Percentiles rank a stretch among this genome's conserved stretches.
phyloP scores from a whole-genome alignment of 805 yeast genomes.

The Cyberlindnera mrakii region DNA sequence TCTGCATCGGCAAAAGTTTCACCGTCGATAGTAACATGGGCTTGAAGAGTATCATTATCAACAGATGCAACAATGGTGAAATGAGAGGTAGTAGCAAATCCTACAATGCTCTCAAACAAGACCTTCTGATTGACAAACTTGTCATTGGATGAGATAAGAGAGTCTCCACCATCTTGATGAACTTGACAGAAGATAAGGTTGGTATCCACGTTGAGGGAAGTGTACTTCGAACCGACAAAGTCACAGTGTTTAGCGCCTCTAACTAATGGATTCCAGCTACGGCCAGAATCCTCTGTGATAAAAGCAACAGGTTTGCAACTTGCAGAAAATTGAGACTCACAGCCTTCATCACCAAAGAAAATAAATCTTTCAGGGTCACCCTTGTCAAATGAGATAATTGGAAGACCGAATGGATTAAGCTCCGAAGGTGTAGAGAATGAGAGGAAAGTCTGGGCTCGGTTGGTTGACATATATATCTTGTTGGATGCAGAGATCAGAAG shows the following conservation, averaged over 20 bases:
- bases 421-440: slow-evolving; percentile 37
- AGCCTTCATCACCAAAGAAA: slow-evolving; percentile 58
- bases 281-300: slow-evolving; percentile 62
- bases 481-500: slow-evolving; percentile 12
- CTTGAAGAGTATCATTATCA: slow-evolving; percentile 47
- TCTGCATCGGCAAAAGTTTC: slow-evolving; percentile 65
- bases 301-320: slow-evolving; percentile 53
- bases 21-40: slow-evolving; percentile 80
- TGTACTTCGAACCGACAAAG: slow-evolving; percentile 46
- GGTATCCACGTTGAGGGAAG: slow-evolving; percentile 34
- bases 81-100: slow-evolving; percentile 66
- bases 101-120: slow-evolving; percentile 56
- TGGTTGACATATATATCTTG: slow-evolving; percentile 46
- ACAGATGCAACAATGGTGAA: slow-evolving; percentile 68
- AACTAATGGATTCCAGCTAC: slow-evolving; percentile 45
- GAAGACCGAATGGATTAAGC: slow-evolving; percentile 42
- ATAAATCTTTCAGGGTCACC: slow-evolving; percentile 47
- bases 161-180: slow-evolving; percentile 23
- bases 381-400: slow-evolving; percentile 55
- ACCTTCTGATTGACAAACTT: slow-evolving; percentile 24
- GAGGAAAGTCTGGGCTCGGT: slow-evolving; percentile 48
- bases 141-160: slow-evolving; percentile 25
- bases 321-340: slow-evolving; percentile 27
- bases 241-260: slow-evolving; percentile 55
- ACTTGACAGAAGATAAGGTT: slow-evolving; percentile 62